Evolutionary conservation across 2,329 filamentous ascomycete genomes (phyloP), one percentile per base, ranked within the genome.

Genomic region (Grosmannia serpens): DNA sequence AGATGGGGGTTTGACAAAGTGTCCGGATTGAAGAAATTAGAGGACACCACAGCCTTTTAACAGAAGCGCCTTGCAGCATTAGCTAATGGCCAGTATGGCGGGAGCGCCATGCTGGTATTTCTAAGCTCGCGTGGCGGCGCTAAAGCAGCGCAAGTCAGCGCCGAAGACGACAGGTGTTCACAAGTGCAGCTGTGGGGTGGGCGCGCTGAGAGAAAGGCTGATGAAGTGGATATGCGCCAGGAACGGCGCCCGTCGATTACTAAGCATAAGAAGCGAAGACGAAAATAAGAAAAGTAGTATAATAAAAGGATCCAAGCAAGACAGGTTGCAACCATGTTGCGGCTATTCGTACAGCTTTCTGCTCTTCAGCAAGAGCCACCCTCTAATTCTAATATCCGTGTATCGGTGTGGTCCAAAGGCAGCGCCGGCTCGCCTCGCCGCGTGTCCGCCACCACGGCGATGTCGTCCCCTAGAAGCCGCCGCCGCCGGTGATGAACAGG

Each of bases 401-500:
- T 44, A 44, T 22, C 20, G 1, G 20, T 44, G 41, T n/a, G n/a
- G n/a, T n/a, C n/a, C n/a, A n/a, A n/a, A n/a, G n/a, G n/a, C n/a
- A n/a, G n/a, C n/a, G n/a, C n/a, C n/a, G n/a, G n/a, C n/a, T n/a
- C n/a, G n/a, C n/a, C n/a, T n/a, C 20, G 47, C 47, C 47, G 13
- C 47, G 22, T 17, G 47, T 17, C 11, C 31, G 4, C 35, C 10
- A n/a, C 35, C 24, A 20, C 29, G 7, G 33, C 51, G 4, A 27
- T 49, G n/a, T 49, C 56, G 22, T 58, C 51, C 27, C 33, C 60
- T 62, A 85, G 66, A 87, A 87, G 65, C 97, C 92, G 50, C 91
- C 94, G n/a, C 94, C 95, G 1, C 94, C 94, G 68, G 99, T 94
- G 60, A 99, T 96, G 68, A 99, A 99, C 7, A 97, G 76, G 59